phyloP scores from a whole-genome alignment of 768 basidiomycete species.

The Dioszegia aurantiaca region DNA sequence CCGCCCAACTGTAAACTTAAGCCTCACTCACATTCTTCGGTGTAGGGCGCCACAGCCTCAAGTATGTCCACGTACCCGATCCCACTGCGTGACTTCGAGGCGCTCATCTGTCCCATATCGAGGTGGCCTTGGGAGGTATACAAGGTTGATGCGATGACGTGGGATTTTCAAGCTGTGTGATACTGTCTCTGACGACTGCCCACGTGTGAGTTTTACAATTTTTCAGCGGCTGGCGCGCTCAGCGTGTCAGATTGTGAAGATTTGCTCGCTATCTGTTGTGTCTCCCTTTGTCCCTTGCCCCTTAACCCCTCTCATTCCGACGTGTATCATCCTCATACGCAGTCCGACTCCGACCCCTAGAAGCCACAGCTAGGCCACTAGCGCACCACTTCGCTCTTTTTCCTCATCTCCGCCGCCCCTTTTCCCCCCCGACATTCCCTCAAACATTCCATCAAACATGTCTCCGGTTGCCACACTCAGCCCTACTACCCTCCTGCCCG shows the following conservation, averaged over 20 bases:
- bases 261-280: not conserved
- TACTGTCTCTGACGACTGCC: not conserved
- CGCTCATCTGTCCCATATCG: no score
- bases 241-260: slow-evolving; percentile 1
- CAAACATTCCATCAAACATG: slow-evolving; percentile 22
- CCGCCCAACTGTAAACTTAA: no score
- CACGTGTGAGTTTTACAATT: not conserved
- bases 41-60: no score
- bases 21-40: no score
- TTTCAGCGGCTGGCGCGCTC: no score
- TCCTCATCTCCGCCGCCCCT: not conserved
- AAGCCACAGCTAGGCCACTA: not conserved
- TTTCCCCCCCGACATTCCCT: not conserved
- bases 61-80: no score
- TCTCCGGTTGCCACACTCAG: slow-evolving; percentile 42
- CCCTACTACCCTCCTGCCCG: slow-evolving; percentile 39
- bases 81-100: no score
- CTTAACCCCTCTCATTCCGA: not conserved
- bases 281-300: not conserved
- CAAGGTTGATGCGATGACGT: no score
- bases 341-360: slow-evolving; percentile 1
- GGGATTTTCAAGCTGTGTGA: no score
- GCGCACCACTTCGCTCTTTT: not conserved
- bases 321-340: not conserved
- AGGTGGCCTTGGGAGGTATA: no score